A percentile compares a stretch with the other conserved stretches of the same genome.
These are phyloP conservation scores for Lichina pygmaea DNA, from an alignment of 495 filamentous ascomycete species.

Conservation along the genomic window DNA sequence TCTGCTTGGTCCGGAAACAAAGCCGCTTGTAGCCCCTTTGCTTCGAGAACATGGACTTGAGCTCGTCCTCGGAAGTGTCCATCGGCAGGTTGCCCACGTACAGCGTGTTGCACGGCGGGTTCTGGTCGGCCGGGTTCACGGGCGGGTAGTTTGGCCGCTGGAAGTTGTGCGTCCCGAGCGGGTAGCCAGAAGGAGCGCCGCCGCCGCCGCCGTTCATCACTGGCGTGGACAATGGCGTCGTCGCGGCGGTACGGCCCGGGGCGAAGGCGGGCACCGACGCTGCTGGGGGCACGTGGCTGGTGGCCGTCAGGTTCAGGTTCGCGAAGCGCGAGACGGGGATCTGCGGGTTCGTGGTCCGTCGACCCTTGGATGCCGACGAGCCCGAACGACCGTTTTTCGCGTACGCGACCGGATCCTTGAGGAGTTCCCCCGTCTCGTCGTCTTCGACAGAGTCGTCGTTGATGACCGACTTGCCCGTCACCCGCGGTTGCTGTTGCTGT, in stretches of 20 bases:
- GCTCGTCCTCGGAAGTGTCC: constrained; percentile 85
- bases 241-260: constrained; percentile 9
- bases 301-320: constrained; percentile 37
- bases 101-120: constrained; percentile 92
- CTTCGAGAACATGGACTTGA: constrained; percentile 84
- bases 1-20: constrained; percentile 92
- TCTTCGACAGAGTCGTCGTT: constrained; percentile 52
- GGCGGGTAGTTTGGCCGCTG: constrained; percentile 54
- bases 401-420: constrained; percentile 66
- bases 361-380: constrained; percentile 17
- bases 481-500: constrained; percentile 19
- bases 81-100: constrained; percentile 92
- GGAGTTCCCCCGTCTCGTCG: constrained; percentile 61
- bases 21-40: constrained; percentile 89
- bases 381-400: constrained; percentile 43
- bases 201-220: constrained; percentile 6
- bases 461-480: constrained; percentile 63
- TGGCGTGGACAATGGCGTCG: neutral
- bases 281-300: constrained; percentile 16
- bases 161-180: constrained; percentile 28
- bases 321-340: constrained; percentile 45
- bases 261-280: constrained; percentile 24
- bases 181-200: constrained; percentile 23
- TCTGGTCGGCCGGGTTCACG: constrained; percentile 87
- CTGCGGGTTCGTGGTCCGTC: constrained; percentile 50